Evolutionary conservation across 495 filamentous ascomycete genomes (phyloP), one percentile per base, ranked within the genome.

Genomic region (Penicillium nucicola): DNA sequence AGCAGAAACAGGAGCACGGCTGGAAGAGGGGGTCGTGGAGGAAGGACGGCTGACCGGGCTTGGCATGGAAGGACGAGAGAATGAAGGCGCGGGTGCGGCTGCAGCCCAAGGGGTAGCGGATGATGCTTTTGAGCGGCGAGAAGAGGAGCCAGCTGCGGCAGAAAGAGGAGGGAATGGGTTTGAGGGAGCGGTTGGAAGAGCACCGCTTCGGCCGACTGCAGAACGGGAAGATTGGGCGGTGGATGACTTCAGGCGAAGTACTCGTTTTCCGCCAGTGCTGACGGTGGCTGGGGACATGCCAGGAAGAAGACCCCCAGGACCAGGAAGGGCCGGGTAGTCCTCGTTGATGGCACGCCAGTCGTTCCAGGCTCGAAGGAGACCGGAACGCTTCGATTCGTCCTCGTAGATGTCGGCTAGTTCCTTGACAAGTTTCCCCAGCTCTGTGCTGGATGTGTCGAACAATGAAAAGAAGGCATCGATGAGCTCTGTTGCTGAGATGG

Each of bases 291-390:
- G 58, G 7, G 60, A 68, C 74, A 72, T 79, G 51, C 64, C 81
- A 53, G 58, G 83, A 56, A 73, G 20, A 43, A 82, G 74, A 41
- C 86, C 86, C 40, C 81, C 76, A 2, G 88, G 75, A 0, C 84
- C 83, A 2, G 92, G 92, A 0, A 98, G 79, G 0, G 89, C 87
- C 0, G 93, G 93, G 60, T 97, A 98, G 68, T 98, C 92, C 68
- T 97, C 93, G 57, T 96, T 92, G 60, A 92, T 89, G 9, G 89
- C 91, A 12, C 87, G 89, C 89, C 93, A 95, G 68, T 96, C 88
- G 52, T 87, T 88, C 92, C 91, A 97, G 4, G 91, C 84, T 55
- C 82, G 86, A 2, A 88, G 80, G 1, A 99, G 77, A 3, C 70
- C 76, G 9, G 82, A 83, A 11, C 78, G 81, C 61, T 96, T 97